Evolutionary conservation across 2,329 filamentous ascomycete species (phyloP).

Genomic region (Cladobotryum protrusum): DNA sequence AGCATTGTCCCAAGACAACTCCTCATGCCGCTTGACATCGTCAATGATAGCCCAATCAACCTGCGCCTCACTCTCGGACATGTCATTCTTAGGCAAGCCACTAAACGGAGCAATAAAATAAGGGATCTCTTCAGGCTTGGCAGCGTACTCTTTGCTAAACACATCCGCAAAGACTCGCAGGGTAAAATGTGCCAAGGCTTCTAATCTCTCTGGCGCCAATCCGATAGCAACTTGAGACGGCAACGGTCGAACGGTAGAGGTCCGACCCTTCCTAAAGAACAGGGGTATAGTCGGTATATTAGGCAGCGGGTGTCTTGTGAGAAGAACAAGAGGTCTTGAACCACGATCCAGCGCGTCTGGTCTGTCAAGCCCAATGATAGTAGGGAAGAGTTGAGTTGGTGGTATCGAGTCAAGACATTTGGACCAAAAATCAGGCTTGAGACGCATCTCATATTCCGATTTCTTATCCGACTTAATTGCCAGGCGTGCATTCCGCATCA

Average conservation of each 20-base stretch:
- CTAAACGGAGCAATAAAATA: conserved; percentile 72
- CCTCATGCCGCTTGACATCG: conserved; percentile 28
- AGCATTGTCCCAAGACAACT: conserved; percentile 35
- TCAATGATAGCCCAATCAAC: conserved; percentile 60
- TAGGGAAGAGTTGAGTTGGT: conserved; percentile 53
- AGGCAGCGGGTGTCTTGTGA: conserved; percentile 63
- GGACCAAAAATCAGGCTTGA: conserved; percentile 73
- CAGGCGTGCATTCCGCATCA: conserved; percentile 79
- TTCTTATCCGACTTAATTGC: conserved; percentile 75
- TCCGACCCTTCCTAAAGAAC: conserved; percentile 59
- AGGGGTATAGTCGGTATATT: conserved; percentile 61
- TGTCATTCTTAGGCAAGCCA: conserved; percentile 16
- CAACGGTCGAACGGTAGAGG: conserved; percentile 51
- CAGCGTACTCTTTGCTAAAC: conserved; percentile 80
- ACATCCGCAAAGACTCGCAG: conserved; percentile 72
- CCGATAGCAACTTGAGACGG: conserved; percentile 38
- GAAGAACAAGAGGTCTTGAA: conserved; percentile 60
- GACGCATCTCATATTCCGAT: conserved; percentile 66
- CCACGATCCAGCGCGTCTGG: conserved; percentile 50
- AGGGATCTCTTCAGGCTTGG: conserved; percentile 57
- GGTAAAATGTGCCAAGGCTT: conserved; percentile 64
- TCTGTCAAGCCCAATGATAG: conserved; percentile 51
- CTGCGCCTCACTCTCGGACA: conserved; percentile 16
- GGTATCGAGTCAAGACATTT: conserved; percentile 25
- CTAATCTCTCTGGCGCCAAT: conserved; percentile 38